Percentiles rank a stretch among this genome's conserved stretches.
Conservation (phyloP, 2,329 filamentous ascomycete species). For the Fusarium incarnatum region DNA sequence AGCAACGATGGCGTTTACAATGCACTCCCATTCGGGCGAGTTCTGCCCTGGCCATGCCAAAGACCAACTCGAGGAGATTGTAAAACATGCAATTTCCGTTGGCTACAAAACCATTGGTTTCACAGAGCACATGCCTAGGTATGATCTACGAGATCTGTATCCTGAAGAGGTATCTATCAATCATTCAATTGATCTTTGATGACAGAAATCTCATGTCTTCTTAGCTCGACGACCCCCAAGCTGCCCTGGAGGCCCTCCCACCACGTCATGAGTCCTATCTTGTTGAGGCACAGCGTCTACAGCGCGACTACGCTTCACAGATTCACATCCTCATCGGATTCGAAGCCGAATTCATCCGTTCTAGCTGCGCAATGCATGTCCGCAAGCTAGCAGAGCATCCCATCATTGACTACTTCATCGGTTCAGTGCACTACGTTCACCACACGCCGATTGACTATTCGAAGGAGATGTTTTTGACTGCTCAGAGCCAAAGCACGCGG, state of each 20-base stretch:
- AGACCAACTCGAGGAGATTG: slow-evolving; percentile 84
- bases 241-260: slow-evolving; percentile 60
- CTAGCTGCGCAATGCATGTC: slow-evolving; percentile 69
- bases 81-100: slow-evolving; percentile 80
- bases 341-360: slow-evolving; percentile 91
- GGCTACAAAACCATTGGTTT: slow-evolving; percentile 87
- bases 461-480: slow-evolving; percentile 69
- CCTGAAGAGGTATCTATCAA: slow-evolving; percentile 78
- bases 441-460: slow-evolving; percentile 92
- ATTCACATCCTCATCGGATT: slow-evolving; percentile 90
- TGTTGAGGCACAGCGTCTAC: slow-evolving; percentile 78
- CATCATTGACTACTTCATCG: slow-evolving; percentile 88
- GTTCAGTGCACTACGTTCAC: slow-evolving; percentile 90
- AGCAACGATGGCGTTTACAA: slow-evolving; percentile 86
- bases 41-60: slow-evolving; percentile 94
- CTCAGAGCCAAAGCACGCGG: slow-evolving; percentile 50
- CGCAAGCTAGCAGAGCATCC: slow-evolving; percentile 69
- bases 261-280: slow-evolving; percentile 78
- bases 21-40: slow-evolving; percentile 97
- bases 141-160: slow-evolving; percentile 80
- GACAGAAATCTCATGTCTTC: slow-evolving; percentile 22
- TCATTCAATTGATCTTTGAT: neutral
- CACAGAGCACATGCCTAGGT: slow-evolving; percentile 95
- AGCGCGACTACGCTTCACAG: slow-evolving; percentile 72
- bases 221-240: slow-evolving; percentile 62